These are phyloP conservation scores for Botrytis paeoniae DNA, from an alignment of 2,329 filamentous ascomycete species.

Conservation along the genomic window DNA sequence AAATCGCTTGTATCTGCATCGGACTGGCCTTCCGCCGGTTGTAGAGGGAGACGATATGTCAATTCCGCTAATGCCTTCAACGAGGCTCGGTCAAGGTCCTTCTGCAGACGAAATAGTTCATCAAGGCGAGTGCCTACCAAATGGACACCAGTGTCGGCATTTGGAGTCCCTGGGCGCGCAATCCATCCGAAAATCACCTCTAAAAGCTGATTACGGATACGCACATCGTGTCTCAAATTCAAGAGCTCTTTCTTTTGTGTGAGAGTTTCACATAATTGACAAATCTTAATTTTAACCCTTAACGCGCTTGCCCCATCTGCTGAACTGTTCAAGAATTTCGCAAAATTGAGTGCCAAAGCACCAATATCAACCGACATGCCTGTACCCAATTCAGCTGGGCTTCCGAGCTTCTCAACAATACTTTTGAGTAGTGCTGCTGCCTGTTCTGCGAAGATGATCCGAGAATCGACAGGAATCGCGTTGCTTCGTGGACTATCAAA, in stretches of 20 bases:
- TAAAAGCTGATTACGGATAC: constrained; percentile 65
- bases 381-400: constrained; percentile 58
- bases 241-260: constrained; percentile 65
- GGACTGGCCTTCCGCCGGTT: constrained; percentile 62
- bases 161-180: constrained; percentile 55
- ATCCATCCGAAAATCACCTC: constrained; percentile 70
- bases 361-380: constrained; percentile 64
- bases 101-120: constrained; percentile 56
- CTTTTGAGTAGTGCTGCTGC: constrained; percentile 60
- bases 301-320: constrained; percentile 54
- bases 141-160: constrained; percentile 39
- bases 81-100: constrained; percentile 64
- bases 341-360: constrained; percentile 61
- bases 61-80: constrained; percentile 63
- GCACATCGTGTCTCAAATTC: constrained; percentile 65
- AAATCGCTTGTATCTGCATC: constrained; percentile 66
- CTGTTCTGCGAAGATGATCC: constrained; percentile 66
- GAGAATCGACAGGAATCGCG: constrained; percentile 54
- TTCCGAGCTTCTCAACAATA: constrained; percentile 62
- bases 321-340: constrained; percentile 61
- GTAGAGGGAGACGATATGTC: constrained; percentile 63
- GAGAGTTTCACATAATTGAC: constrained; percentile 63
- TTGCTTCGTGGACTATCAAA: constrained; percentile 54
- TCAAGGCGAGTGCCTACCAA: constrained; percentile 49
- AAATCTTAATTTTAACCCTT: constrained; percentile 66